Conservation (phyloP, 306 rosid genomes). For the Senna tora region DNA sequence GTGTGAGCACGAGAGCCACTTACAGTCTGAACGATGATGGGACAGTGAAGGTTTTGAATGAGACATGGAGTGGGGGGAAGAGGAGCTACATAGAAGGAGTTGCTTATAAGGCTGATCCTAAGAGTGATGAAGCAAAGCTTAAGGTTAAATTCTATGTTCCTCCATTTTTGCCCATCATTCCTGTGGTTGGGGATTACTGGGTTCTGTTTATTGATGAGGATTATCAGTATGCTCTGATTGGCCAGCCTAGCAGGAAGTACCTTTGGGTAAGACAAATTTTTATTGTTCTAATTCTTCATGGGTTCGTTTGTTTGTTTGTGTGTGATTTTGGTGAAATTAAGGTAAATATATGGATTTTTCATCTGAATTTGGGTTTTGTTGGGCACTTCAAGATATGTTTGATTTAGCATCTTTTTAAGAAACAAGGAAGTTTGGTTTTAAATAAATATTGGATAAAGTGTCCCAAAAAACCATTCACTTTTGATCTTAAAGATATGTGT, state of each 20-base stretch:
- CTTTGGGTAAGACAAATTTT: conserved; percentile 73
- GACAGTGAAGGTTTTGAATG: conserved; percentile 74
- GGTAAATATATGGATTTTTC: no score
- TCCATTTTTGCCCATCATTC: conserved; percentile 80
- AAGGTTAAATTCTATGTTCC: conserved; percentile 89
- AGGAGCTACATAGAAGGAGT: conserved; percentile 64
- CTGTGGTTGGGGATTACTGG: conserved; percentile 87
- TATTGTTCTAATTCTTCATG: neutral
- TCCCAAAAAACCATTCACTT: no score
- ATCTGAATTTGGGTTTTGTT: no score
- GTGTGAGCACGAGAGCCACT: conserved; percentile 80
- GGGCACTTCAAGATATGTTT: no score
- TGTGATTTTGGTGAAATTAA: no score
- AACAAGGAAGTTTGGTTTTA: no score
- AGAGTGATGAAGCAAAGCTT: conserved; percentile 82
- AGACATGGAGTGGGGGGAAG: conserved; percentile 76
- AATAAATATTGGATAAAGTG: no score
- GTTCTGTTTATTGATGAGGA: conserved; percentile 69
- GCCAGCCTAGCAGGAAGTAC: conserved; percentile 70
- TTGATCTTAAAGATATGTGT: no score
- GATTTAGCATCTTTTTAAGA: no score
- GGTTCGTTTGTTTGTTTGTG: no score
- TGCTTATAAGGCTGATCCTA: conserved; percentile 75
- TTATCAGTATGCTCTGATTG: conserved; percentile 75
- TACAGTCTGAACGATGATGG: conserved; percentile 72